Percentiles rank a stretch among this genome's conserved stretches.
Evolutionary conservation across 2,329 filamentous ascomycete genomes (phyloP).

Genomic region (Calonectria crousiana): DNA sequence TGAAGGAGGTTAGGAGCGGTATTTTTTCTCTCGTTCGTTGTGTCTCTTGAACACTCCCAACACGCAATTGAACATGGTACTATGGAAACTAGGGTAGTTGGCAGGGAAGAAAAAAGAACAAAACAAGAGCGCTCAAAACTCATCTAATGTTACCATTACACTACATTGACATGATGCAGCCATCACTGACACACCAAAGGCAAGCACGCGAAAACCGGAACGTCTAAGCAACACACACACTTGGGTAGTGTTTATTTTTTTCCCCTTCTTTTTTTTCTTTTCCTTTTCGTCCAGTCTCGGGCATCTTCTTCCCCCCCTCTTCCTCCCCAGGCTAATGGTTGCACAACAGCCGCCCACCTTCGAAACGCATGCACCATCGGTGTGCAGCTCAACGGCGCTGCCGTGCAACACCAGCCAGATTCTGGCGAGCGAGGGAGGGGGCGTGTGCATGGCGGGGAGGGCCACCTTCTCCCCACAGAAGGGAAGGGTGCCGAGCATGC

Average conservation of each 20-base stretch:
- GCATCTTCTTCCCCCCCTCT: background rate
- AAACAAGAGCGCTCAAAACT: background rate
- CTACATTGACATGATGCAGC: slow-evolving; percentile 29
- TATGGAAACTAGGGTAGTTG: background rate
- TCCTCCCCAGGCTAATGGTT: slow-evolving; percentile 19
- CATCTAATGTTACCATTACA: slow-evolving; percentile 17
- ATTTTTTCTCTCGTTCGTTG: background rate
- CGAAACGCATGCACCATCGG: slow-evolving; percentile 37
- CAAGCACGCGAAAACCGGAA: slow-evolving; percentile 12
- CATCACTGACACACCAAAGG: slow-evolving; percentile 22
- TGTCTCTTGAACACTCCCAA: background rate
- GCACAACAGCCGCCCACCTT: slow-evolving; percentile 36
- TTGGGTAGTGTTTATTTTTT: background rate
- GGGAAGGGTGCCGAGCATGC: background rate
- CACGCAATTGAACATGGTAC: background rate
- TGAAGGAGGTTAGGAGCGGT: background rate
- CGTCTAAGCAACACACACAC: background rate
- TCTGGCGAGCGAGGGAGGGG: background rate
- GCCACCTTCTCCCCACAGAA: background rate
- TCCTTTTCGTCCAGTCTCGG: background rate
- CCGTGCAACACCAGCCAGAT: slow-evolving; percentile 32
- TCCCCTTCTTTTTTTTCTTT: too few relatives aligned
- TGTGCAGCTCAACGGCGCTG: slow-evolving; percentile 38
- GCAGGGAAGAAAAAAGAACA: background rate
- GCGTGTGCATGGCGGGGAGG: slow-evolving; percentile 18